Evolutionary conservation across 139 green algal genomes (phyloP).

Genomic region (Pseudopediastrum boryanum): DNA sequence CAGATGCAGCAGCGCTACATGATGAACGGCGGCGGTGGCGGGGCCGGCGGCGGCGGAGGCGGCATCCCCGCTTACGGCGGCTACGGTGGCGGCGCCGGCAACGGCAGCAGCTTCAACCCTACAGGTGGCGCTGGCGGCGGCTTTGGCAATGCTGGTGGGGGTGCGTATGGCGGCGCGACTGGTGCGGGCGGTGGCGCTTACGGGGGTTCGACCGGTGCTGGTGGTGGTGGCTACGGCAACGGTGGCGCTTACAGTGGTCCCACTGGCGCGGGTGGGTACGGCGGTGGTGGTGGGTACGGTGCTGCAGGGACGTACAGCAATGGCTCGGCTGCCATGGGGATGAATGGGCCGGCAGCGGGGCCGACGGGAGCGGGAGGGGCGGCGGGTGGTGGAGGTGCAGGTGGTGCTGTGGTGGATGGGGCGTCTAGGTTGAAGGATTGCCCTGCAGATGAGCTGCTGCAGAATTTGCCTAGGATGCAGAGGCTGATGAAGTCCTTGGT

Average conservation of each 20-base stretch:
- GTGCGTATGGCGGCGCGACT: not conserved
- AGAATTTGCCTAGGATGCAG: constrained; percentile 82
- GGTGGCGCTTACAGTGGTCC: constrained; percentile 18
- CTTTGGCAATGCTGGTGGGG: not conserved
- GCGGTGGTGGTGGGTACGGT: not conserved
- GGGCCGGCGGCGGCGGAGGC: constrained; percentile 3
- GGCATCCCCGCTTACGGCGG: constrained; percentile 10
- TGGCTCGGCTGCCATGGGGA: not conserved
- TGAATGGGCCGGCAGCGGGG: not conserved
- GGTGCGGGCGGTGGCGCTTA: not conserved
- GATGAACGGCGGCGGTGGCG: not conserved
- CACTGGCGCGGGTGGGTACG: constrained; percentile 1
- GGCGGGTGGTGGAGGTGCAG: constrained; percentile 8
- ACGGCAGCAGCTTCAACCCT: not conserved
- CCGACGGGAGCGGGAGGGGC: constrained; percentile 37
- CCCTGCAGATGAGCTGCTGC: constrained; percentile 67
- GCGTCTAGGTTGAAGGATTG: constrained; percentile 56
- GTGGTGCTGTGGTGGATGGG: not conserved
- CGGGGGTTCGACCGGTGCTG: constrained; percentile 6
- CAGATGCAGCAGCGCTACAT: constrained; percentile 13
- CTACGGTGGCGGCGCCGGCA: not conserved
- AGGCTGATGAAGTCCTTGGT: constrained; percentile 80
- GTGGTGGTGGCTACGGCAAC: not conserved
- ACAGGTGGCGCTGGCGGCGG: not conserved
- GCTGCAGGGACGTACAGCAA: not conserved